Evolutionary conservation across 129 eudicot genomes (phyloP).

Genomic region (Pseudognaphalium luteoalbum): DNA sequence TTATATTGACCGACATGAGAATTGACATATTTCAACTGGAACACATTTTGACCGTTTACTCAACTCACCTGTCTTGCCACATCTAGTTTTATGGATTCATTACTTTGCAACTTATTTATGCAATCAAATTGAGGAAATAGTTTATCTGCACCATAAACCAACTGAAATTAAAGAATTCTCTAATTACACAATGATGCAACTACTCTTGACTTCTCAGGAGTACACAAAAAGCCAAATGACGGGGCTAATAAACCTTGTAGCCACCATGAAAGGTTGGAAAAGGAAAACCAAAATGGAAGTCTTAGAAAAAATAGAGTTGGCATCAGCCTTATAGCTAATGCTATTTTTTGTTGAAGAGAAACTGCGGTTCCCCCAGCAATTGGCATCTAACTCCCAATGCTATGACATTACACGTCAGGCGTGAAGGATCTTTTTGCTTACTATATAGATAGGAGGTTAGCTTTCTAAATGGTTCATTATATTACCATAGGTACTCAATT

Average conservation of each 20-base stretch:
- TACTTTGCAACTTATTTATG: background rate
- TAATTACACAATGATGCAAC: slow-evolving; percentile 6
- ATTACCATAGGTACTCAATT: background rate
- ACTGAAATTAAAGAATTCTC: background rate
- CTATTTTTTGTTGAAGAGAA: slow-evolving; percentile 10
- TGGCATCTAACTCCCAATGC: background rate
- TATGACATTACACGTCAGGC: background rate
- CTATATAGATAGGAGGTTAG: slow-evolving; percentile 22
- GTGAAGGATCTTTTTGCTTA: background rate
- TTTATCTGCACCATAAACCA: background rate
- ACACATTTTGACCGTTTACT: background rate
- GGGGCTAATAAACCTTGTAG: slow-evolving; percentile 92
- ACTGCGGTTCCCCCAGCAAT: background rate
- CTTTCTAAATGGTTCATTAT: slow-evolving; percentile 1
- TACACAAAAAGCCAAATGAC: slow-evolving; percentile 76
- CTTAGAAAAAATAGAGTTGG: slow-evolving; percentile 73
- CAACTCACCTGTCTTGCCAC: background rate
- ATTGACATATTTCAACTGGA: background rate
- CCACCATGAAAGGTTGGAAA: slow-evolving; percentile 96
- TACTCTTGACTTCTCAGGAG: slow-evolving; percentile 48
- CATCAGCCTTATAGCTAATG: slow-evolving; percentile 31
- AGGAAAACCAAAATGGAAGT: slow-evolving; percentile 85
- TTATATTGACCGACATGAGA: background rate
- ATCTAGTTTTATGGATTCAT: background rate
- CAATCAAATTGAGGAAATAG: background rate